These are phyloP conservation scores for Fraxinus latifolia DNA, from an alignment of 305 asterid species.

Conservation along the genomic window DNA sequence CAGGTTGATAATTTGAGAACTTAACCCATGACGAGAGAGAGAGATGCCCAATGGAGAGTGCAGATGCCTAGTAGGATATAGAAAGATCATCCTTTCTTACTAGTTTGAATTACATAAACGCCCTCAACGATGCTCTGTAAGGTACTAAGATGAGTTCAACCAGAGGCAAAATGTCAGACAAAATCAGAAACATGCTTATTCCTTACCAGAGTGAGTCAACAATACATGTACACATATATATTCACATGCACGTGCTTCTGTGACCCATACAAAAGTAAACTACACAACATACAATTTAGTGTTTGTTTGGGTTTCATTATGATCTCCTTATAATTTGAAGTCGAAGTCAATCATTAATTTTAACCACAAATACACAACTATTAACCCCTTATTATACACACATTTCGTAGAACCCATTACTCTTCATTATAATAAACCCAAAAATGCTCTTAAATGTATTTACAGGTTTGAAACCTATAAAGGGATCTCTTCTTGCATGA, in stretches of 20 bases:
- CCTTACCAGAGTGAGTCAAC: not conserved
- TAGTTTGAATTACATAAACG: not conserved
- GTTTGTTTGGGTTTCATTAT: not conserved
- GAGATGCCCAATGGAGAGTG: not conserved
- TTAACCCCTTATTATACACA: not conserved
- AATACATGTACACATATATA: not conserved
- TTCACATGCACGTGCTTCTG: not conserved
- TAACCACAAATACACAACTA: not conserved
- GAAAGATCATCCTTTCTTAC: not conserved
- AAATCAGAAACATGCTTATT: not conserved
- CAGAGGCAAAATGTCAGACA: not conserved
- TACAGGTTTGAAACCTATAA: not conserved
- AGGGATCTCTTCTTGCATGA: not conserved
- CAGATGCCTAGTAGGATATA: not conserved
- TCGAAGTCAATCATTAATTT: not conserved
- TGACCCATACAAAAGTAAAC: not conserved
- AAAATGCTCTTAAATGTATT: not conserved
- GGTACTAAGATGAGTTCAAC: not conserved
- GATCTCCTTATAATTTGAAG: not conserved
- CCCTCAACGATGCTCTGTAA: not conserved
- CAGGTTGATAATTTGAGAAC: not conserved
- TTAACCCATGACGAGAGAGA: not conserved
- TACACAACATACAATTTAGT: not conserved
- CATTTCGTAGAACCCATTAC: not conserved
- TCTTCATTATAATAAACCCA: not conserved